These are phyloP conservation scores for Gyrodon lividus DNA, from an alignment of 768 basidiomycete species.

Conservation along the genomic window DNA sequence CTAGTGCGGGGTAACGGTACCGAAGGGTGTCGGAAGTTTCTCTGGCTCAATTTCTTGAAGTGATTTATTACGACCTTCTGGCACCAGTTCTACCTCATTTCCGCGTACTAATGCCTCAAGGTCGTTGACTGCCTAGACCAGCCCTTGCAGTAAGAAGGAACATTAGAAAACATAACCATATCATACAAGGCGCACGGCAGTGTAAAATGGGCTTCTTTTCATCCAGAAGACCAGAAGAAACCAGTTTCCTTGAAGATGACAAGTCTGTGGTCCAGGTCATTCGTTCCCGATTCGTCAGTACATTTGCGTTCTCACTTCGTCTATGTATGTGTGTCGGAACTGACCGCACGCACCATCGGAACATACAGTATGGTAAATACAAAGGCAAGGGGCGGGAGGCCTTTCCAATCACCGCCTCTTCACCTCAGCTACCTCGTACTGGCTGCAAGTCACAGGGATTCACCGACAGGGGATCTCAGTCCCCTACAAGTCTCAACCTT, in stretches of 20 bases:
- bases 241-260: conserved; percentile 28
- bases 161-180: conserved; percentile 1
- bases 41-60: conserved; percentile 2
- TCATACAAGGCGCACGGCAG: background rate
- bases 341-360: conserved; percentile 7
- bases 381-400: conserved; percentile 57
- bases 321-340: background rate
- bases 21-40: conserved; percentile 30
- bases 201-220: conserved; percentile 35
- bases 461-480: conserved; percentile 15
- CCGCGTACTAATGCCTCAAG: conserved; percentile 10
- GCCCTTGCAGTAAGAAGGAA: background rate
- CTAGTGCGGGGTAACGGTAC: conserved; percentile 6
- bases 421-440: conserved; percentile 32
- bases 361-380: conserved; percentile 50
- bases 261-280: conserved; percentile 56
- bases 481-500: conserved; percentile 13
- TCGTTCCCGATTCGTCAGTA: conserved; percentile 59
- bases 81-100: conserved; percentile 18
- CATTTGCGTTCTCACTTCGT: conserved; percentile 19
- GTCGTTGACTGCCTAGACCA: background rate
- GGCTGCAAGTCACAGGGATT: conserved; percentile 21
- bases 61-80: conserved; percentile 18
- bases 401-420: conserved; percentile 32
- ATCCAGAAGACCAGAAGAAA: conserved; percentile 18